Conservation (phyloP, 495 filamentous ascomycete species). For the Aspergillus cristatus region DNA sequence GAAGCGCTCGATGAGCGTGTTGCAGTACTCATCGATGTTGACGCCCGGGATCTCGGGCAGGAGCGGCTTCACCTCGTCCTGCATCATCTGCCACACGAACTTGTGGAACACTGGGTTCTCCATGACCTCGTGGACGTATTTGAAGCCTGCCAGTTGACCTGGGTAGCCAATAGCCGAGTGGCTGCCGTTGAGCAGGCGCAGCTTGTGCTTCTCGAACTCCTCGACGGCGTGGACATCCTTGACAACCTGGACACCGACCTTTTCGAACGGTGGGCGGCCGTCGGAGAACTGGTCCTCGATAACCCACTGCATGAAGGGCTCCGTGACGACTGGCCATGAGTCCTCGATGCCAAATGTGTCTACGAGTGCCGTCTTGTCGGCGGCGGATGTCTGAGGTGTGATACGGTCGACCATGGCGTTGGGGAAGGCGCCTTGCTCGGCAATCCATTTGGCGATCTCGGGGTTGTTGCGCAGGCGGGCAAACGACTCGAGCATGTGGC, state of each 20-base stretch:
- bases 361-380: constrained; percentile 29
- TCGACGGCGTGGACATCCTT: constrained; percentile 36
- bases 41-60: constrained; percentile 36
- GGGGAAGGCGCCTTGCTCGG: constrained; percentile 32
- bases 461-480: constrained; percentile 32
- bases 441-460: constrained; percentile 35
- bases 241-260: constrained; percentile 38
- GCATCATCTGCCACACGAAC: constrained; percentile 40
- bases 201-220: constrained; percentile 42
- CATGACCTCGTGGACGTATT: constrained; percentile 41
- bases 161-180: constrained; percentile 39
- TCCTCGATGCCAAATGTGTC: constrained; percentile 33
- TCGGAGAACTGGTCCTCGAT: constrained; percentile 40
- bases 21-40: constrained; percentile 36
- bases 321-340: constrained; percentile 39
- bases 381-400: constrained; percentile 33
- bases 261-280: constrained; percentile 37
- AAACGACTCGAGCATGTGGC: constrained; percentile 40
- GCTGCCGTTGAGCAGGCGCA: constrained; percentile 38
- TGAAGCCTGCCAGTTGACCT: constrained; percentile 36
- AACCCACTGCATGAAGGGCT: constrained; percentile 44
- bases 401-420: constrained; percentile 45
- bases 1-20: constrained; percentile 39
- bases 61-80: constrained; percentile 39
- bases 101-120: constrained; percentile 29